phyloP scores from a whole-genome alignment of 345 rosid genomes.

The Acer negundo region DNA sequence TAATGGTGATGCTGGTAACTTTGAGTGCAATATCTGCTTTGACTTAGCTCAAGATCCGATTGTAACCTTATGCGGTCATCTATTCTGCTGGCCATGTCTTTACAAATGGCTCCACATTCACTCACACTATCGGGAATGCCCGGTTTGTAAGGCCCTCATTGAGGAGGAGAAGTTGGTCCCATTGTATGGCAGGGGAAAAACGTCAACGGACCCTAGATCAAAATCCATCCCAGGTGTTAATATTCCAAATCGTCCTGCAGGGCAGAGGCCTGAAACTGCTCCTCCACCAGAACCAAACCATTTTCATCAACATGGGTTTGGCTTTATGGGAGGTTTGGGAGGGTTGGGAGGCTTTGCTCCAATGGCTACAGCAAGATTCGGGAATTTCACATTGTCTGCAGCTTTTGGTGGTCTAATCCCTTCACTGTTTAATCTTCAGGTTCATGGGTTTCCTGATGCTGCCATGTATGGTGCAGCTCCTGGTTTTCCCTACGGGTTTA shows the following conservation, averaged over 20 bases:
- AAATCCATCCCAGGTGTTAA: slow-evolving; percentile 77
- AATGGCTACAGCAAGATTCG: slow-evolving; percentile 65
- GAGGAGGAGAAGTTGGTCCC: slow-evolving; percentile 96
- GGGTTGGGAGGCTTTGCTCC: slow-evolving; percentile 91
- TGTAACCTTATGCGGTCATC: slow-evolving; percentile 96
- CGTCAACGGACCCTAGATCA: slow-evolving; percentile 81
- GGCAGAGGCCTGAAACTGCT: slow-evolving; percentile 98
- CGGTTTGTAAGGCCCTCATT: slow-evolving; percentile 86
- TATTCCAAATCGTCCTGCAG: slow-evolving; percentile 91
- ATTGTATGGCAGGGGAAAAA: slow-evolving; percentile 91
- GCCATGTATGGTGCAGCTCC: slow-evolving; percentile 76
- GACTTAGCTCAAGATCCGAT: slow-evolving; percentile 99
- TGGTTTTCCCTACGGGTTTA: slow-evolving; percentile 74
- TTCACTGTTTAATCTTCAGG: slow-evolving; percentile 75
- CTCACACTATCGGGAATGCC: slow-evolving; percentile 77
- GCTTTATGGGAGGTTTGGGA: slow-evolving; percentile 85
- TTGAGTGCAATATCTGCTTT: slow-evolving; percentile 98
- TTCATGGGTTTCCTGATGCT: slow-evolving; percentile 83
- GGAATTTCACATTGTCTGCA: slow-evolving; percentile 77
- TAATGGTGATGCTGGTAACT: slow-evolving; percentile 68
- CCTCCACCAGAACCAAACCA: slow-evolving; percentile 79
- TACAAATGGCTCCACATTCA: slow-evolving; percentile 97
- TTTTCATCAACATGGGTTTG: slow-evolving; percentile 69
- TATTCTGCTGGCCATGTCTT: slow-evolving; percentile 99
- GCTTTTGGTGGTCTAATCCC: slow-evolving; percentile 92